phyloP scores from a whole-genome alignment of 1,284 basidiomycete species.

The Fomes fomentarius region DNA sequence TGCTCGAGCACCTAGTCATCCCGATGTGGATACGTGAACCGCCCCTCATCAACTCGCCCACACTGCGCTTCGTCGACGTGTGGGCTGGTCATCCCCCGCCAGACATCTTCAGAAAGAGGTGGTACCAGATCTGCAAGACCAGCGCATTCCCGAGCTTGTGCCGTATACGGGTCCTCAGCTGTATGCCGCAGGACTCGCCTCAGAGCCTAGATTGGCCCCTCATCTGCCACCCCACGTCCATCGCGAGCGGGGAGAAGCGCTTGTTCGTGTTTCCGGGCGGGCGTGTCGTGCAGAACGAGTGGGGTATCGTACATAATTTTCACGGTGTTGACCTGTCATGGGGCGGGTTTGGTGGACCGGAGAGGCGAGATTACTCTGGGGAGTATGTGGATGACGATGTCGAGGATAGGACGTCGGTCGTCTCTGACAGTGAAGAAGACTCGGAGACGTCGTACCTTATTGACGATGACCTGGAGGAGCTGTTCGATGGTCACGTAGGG shows the following conservation, averaged over 20 bases:
- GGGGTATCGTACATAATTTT: slow-evolving; percentile 8
- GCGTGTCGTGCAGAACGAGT: slow-evolving; percentile 7
- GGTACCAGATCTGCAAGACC: slow-evolving; percentile 1
- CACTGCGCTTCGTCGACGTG: slow-evolving; percentile 8
- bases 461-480: background rate
- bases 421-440: background rate
- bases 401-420: background rate
- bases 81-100: slow-evolving; percentile 3
- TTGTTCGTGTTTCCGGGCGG: slow-evolving; percentile 5
- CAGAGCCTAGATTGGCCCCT: slow-evolving; percentile 8
- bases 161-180: background rate
- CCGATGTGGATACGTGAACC: slow-evolving; percentile 3
- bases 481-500: background rate
- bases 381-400: background rate
- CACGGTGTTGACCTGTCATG: slow-evolving; percentile 1
- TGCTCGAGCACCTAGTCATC: slow-evolving; percentile 8
- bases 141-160: background rate
- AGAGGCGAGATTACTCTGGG: slow-evolving; percentile 1
- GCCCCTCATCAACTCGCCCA: background rate
- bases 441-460: background rate
- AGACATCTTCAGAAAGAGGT: background rate
- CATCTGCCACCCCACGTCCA: slow-evolving; percentile 6
- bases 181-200: slow-evolving; percentile 5
- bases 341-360: background rate
- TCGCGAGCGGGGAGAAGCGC: background rate